Evolutionary conservation across 345 rosid genomes (phyloP), one percentile per base, ranked within the genome.

Genomic region (rapeseed (Brassica napus)): DNA sequence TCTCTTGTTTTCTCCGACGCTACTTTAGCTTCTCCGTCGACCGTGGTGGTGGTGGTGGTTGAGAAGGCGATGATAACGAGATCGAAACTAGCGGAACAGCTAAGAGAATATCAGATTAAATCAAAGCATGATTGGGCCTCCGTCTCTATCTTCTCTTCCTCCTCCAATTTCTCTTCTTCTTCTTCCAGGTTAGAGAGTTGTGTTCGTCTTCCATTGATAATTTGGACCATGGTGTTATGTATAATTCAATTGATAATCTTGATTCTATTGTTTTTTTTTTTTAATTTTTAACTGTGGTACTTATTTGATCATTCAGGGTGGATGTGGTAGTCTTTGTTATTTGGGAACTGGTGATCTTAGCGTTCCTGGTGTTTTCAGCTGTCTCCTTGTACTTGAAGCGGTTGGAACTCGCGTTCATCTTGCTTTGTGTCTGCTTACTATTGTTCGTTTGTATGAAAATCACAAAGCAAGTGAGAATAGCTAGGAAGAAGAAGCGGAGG

Each of bases 271-370:
- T 28, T 58, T 26, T 26, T 26, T 26, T 26, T 26, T 26, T 26
- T 26, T 28, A n/a, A n/a, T 26, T 26, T 26, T 26, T 28, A 28
- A 28, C 31, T 28, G 31, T 28, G 31, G 31, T 71, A 34, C 73
- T 77, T 42, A 55, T 54, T 34, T 55, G 71, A 6, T 6, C 34
- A 9, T 87, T 86, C 94, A 94, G 97, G 97, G 87, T 92, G 65
- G 98, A 94, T 85, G 97, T 91, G 9, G 93, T 87, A 81, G 77
- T 92, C 57, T 94, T 91, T 63, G 97, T 92, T n/a, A 85, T 94
- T 83, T 94, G 97, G 98, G 98, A 94, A 81, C 95, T 94, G 39
- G 67, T 94, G 64, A 91, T 88, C 75, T 86, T 94, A 74, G 98
- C 98, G 3, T 89, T 89, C 87, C 84, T 94, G 84, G 97, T 94